Evolutionary conservation across 1,284 basidiomycete species (phyloP).

Genomic region (Puccinia horiana): DNA sequence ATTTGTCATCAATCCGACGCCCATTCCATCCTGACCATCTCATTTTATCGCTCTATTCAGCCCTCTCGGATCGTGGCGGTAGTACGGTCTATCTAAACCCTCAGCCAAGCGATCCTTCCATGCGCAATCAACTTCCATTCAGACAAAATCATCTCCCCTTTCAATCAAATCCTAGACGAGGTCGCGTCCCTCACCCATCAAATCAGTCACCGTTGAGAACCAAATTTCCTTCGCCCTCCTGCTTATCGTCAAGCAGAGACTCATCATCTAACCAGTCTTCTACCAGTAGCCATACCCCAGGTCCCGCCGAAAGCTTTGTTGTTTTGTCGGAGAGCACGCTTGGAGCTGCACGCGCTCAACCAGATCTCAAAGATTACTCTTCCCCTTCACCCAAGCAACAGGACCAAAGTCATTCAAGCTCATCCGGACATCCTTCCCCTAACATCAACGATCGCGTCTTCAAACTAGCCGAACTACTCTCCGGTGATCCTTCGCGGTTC

Average conservation of each 20-base stretch:
- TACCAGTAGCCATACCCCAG: conserved; percentile 3
- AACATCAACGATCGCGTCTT: conserved; percentile 14
- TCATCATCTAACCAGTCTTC: conserved; percentile 1
- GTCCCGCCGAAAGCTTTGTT: conserved; percentile 46
- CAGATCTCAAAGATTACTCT: background rate
- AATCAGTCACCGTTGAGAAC: conserved; percentile 10
- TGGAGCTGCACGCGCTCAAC: conserved; percentile 41
- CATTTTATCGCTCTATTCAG: background rate
- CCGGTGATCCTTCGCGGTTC: conserved; percentile 77
- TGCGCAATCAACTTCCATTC: conserved; percentile 22
- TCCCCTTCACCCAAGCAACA: background rate
- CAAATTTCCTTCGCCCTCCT: background rate
- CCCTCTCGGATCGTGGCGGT: conserved; percentile 34
- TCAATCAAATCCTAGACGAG: conserved; percentile 4
- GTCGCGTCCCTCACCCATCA: background rate
- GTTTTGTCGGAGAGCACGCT: conserved; percentile 42
- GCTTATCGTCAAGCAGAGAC: background rate
- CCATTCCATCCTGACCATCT: background rate
- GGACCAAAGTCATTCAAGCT: background rate
- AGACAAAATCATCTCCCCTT: background rate
- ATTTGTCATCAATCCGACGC: background rate
- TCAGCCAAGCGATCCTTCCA: background rate
- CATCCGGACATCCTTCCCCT: background rate
- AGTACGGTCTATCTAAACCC: background rate
- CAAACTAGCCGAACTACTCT: conserved; percentile 59